phyloP scores from a whole-genome alignment of 2,329 filamentous ascomycete species.

The Cladorrhinum sp. region DNA sequence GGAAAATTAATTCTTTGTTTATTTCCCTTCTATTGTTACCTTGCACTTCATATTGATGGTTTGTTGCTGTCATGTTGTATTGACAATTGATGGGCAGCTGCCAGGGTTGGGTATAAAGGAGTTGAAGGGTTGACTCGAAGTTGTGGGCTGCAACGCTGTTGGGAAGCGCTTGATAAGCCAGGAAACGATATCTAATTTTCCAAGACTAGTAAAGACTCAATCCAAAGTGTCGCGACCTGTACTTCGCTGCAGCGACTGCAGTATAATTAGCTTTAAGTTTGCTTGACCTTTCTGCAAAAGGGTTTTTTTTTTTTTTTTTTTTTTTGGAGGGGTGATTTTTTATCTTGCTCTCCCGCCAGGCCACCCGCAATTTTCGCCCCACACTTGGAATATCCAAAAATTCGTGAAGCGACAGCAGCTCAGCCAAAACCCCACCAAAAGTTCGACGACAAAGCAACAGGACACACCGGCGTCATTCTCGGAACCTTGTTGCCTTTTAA shows the following conservation, averaged over 20 bases:
- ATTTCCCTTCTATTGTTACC: not conserved
- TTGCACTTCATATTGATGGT: not conserved
- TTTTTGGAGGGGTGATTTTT: not conserved
- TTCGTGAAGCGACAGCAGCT: slow-evolving; percentile 15
- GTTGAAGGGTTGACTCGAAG: not conserved
- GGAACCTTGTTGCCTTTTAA: not conserved
- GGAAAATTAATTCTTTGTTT: not conserved
- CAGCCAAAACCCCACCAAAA: slow-evolving; percentile 23
- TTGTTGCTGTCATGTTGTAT: not conserved
- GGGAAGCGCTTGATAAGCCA: too few relatives aligned
- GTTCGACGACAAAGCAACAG: slow-evolving; percentile 13
- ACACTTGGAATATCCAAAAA: slow-evolving; percentile 28
- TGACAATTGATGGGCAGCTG: not conserved
- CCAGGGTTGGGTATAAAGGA: not conserved
- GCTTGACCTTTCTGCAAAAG: not conserved
- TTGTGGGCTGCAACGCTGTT: not conserved
- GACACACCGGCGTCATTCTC: not conserved
- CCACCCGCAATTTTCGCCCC: slow-evolving; percentile 24
- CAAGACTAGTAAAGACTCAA: too few relatives aligned
- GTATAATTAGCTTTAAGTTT: not conserved
- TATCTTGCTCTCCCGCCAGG: not conserved
- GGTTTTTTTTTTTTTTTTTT: not conserved
- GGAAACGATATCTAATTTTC: too few relatives aligned
- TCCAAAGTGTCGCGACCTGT: too few relatives aligned
- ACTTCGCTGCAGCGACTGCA: too few relatives aligned